Base-by-base conservation (phyloP, 2,329 filamentous ascomycete species). In the Bipolaris bicolor region DNA sequence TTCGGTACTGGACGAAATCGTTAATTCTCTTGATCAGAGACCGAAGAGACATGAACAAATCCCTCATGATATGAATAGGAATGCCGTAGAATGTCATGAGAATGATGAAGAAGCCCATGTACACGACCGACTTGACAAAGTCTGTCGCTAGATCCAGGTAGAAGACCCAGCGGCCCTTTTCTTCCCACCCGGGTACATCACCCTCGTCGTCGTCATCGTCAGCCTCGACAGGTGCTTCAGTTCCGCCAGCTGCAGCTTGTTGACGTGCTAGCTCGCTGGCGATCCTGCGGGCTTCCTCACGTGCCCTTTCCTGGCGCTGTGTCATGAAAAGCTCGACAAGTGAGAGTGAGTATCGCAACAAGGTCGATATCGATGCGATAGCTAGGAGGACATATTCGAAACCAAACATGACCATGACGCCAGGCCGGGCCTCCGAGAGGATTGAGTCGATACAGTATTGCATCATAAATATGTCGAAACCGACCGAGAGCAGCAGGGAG, bases 371-470 rank as follows among this genome's bases (percentile, higher is more conserved):
- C 0, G 94, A 96, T 49, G 88, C 88, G 9, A 96, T 89, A 2
- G 87, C 84, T 58, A 98, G 80, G 41, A 99, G 88, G 36, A 94
- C 93, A 72, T 98, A 98, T 76, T 99, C 95, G 68, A 99, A 99
- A 5, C 96, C 87, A 71, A 99, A 99, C 92, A 99, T 98, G 62
- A 99, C 92, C 92, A 98, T 99, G 90, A 99, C 98, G 57, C 96
- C 95, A 0, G 94, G 92, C n/a, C 90, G 85, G 2, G 94, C 91
- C 73, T 96, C 88, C 56, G 90, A 88, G 48, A 97, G 87, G 31
- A 98, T 93, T 0, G 90, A 91, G 26, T 88, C 86, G 60, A 96
- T 83, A 57, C 90, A 89, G 75, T 97, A 97, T 47, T 84, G 84
- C 63, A 97, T 86, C 78, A 99, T 87, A 73, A 84, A 89, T 22